phyloP scores from a whole-genome alignment of 1,284 basidiomycete species.

The Uromyces viciae-fabae region DNA sequence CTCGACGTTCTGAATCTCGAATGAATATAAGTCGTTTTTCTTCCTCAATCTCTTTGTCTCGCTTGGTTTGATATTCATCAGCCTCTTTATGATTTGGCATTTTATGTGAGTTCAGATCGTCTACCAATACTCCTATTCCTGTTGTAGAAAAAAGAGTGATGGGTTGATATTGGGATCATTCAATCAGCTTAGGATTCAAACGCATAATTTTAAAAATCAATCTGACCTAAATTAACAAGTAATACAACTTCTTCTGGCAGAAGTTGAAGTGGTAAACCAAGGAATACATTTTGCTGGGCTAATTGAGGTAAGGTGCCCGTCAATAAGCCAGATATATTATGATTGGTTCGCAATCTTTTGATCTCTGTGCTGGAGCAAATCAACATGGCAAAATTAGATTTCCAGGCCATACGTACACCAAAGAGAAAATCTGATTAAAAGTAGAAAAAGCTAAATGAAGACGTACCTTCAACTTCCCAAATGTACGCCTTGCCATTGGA shows the following conservation, averaged over 20 bases:
- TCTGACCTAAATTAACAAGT: constrained; percentile 71
- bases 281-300: constrained; percentile 92
- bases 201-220: not conserved
- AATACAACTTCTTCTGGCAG: constrained; percentile 88
- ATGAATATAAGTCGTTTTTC: constrained; percentile 60
- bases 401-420: constrained; percentile 18
- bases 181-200: not conserved
- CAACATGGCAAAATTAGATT: not conserved
- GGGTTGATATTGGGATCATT: too few relatives aligned
- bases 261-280: constrained; percentile 81
- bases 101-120: constrained; percentile 66
- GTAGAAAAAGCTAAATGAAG: constrained; percentile 31
- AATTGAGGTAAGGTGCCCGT: constrained; percentile 88
- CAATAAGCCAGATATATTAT: constrained; percentile 78
- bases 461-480: constrained; percentile 71
- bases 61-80: constrained; percentile 44
- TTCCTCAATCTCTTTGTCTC: constrained; percentile 58
- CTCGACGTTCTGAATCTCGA: constrained; percentile 54
- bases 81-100: constrained; percentile 59
- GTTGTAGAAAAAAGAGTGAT: constrained; percentile 22
- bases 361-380: constrained; percentile 63
- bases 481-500: constrained; percentile 69
- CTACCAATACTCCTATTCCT: constrained; percentile 74
- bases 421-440: constrained; percentile 12
- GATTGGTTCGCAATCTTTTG: constrained; percentile 68